Conservation (phyloP, 441 rosid genomes). For the Populus trichocarpa region DNA sequence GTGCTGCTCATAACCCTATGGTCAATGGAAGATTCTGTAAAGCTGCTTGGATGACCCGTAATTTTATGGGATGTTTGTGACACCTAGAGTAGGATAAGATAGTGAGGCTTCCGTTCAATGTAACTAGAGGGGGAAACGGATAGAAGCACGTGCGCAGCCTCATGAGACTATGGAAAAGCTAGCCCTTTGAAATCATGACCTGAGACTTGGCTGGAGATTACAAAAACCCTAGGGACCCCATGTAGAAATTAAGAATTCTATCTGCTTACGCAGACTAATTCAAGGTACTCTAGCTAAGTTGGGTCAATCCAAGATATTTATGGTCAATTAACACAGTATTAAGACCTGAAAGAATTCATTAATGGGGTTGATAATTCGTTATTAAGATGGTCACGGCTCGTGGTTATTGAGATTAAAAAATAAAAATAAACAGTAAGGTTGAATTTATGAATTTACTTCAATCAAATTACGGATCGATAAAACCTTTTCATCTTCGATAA, state of each 20-base stretch:
- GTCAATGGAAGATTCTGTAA: constrained; percentile 14
- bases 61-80: neutral
- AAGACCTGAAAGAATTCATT: too few species aligned
- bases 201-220: neutral
- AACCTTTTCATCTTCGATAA: neutral
- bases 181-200: neutral
- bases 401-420: neutral
- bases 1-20: neutral
- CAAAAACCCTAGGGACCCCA: neutral
- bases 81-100: neutral
- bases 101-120: constrained; percentile 5
- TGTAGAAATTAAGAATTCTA: neutral
- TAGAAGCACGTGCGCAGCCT: constrained; percentile 31
- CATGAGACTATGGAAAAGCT: constrained; percentile 12
- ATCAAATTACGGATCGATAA: neutral
- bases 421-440: neutral
- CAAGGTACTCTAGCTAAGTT: too few species aligned
- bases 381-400: neutral
- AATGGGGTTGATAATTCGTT: neutral
- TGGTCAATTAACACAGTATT: neutral
- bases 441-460: neutral
- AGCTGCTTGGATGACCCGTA: constrained; percentile 29
- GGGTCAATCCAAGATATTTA: too few species aligned
- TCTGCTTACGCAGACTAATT: neutral
- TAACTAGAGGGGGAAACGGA: neutral